Evolutionary conservation across 139 green algal genomes (phyloP).

Genomic region (Coccomyxa sp.): DNA sequence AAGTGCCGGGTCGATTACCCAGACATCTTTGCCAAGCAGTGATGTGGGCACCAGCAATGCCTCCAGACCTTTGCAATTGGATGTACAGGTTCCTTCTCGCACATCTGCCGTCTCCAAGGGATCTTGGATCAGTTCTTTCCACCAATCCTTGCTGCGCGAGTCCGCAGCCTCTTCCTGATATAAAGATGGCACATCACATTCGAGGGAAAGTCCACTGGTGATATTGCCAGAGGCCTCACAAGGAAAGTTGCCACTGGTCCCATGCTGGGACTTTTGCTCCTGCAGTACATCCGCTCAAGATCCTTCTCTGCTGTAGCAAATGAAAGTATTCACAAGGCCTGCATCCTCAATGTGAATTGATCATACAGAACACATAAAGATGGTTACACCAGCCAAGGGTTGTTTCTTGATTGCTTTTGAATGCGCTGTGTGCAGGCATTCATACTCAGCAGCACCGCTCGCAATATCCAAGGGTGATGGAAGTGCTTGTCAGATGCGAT

Average conservation of each 20-base stretch:
- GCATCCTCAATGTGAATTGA: neutral
- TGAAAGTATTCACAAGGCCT: neutral
- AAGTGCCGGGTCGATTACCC: neutral
- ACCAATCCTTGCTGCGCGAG: neutral
- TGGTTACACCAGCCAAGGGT: neutral
- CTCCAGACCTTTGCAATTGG: too few species aligned
- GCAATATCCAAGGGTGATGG: too few species aligned
- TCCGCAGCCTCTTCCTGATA: neutral
- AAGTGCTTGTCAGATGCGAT: neutral
- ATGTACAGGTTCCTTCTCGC: neutral
- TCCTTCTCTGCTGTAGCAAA: neutral
- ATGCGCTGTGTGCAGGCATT: too few species aligned
- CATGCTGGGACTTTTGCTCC: neutral
- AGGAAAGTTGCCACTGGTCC: neutral
- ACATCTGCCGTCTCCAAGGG: neutral
- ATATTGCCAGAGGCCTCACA: neutral
- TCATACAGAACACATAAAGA: too few species aligned
- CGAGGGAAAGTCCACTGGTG: neutral
- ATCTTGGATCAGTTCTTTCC: neutral
- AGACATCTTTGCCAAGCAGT: neutral
- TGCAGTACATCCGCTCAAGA: neutral
- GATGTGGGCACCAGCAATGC: neutral
- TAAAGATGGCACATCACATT: neutral
- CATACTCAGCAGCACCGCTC: too few species aligned
- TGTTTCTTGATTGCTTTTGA: neutral